Evolutionary conservation across 2,329 filamentous ascomycete genomes (phyloP).

Genomic region (Pseudopithomyces maydicus): DNA sequence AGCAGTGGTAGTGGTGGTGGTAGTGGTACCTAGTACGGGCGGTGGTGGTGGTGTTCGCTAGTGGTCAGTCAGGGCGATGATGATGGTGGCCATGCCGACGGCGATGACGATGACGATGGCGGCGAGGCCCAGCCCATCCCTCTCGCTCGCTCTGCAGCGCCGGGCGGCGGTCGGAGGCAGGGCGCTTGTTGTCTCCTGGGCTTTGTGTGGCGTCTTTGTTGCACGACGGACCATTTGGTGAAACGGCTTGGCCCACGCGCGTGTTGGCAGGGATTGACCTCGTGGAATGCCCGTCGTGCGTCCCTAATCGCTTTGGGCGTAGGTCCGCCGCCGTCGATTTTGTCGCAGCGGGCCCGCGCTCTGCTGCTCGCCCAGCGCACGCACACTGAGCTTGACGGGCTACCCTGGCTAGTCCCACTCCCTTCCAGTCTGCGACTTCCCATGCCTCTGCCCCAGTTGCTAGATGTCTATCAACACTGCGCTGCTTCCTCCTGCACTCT

Average conservation of each 20-base stretch:
- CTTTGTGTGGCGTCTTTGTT: not conserved
- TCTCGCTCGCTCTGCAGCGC: too few relatives aligned
- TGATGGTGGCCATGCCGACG: too few relatives aligned
- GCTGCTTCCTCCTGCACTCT: conserved; percentile 32
- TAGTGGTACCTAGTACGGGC: not conserved
- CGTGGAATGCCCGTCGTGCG: conserved; percentile 7
- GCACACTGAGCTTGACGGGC: conserved; percentile 19
- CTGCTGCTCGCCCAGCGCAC: conserved; percentile 8
- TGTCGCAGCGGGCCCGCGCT: not conserved
- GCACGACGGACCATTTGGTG: not conserved
- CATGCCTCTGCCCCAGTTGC: conserved; percentile 38
- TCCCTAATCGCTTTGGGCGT: not conserved
- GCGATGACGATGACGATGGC: too few relatives aligned
- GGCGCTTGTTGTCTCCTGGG: too few relatives aligned
- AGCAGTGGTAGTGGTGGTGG: not conserved
- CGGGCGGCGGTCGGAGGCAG: too few relatives aligned
- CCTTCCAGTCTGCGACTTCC: conserved; percentile 35
- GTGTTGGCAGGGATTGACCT: conserved; percentile 5
- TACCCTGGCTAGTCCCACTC: conserved; percentile 43
- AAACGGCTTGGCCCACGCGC: conserved; percentile 7
- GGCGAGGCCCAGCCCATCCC: too few relatives aligned
- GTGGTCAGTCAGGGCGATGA: not conserved
- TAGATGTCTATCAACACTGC: conserved; percentile 42
- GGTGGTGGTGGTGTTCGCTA: not conserved
- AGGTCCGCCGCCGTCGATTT: not conserved